A percentile compares a stretch with the other conserved stretches of the same genome.
Conservation (phyloP, 805 yeast genomes). For the Schwanniomyces occidentalis region DNA sequence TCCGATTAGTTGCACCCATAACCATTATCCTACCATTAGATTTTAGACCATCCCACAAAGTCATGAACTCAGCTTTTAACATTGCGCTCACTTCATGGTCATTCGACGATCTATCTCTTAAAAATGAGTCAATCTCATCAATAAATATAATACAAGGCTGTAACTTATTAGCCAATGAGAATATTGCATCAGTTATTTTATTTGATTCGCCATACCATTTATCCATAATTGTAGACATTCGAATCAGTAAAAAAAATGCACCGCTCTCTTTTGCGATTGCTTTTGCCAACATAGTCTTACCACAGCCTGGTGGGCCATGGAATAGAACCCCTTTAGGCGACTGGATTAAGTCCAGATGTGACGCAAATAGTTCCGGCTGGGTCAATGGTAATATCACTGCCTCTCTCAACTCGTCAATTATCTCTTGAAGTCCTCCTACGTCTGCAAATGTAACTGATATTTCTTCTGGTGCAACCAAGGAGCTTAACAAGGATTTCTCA, state of each 20-base stretch:
- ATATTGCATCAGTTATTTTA: conserved; percentile 89
- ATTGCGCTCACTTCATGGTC: conserved; percentile 97
- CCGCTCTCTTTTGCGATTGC: conserved; percentile 91
- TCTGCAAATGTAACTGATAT: conserved; percentile 75
- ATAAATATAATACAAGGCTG: conserved; percentile 95
- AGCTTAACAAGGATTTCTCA: conserved; percentile 74
- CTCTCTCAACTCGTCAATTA: conserved; percentile 84
- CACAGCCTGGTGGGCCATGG: conserved; percentile 97
- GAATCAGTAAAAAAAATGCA: conserved; percentile 85
- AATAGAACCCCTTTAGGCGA: conserved; percentile 94
- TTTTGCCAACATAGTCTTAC: conserved; percentile 95
- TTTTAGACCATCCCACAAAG: conserved; percentile 91
- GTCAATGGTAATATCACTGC: conserved; percentile 82
- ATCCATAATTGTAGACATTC: conserved; percentile 94
- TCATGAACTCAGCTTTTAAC: conserved; percentile 96
- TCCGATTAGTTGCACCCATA: conserved; percentile 93
- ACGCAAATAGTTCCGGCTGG: conserved; percentile 70
- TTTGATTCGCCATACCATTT: conserved; percentile 98
- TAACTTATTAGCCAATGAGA: conserved; percentile 82
- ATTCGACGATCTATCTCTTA: conserved; percentile 76
- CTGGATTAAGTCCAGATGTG: conserved; percentile 66
- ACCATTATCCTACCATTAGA: conserved; percentile 80
- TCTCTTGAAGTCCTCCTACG: conserved; percentile 84
- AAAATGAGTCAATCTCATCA: conserved; percentile 93
- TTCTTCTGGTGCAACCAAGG: conserved; percentile 82